Base-by-base conservation (phyloP, 2,329 filamentous ascomycete genomes). In the Tolypocladium inflatum region DNA sequence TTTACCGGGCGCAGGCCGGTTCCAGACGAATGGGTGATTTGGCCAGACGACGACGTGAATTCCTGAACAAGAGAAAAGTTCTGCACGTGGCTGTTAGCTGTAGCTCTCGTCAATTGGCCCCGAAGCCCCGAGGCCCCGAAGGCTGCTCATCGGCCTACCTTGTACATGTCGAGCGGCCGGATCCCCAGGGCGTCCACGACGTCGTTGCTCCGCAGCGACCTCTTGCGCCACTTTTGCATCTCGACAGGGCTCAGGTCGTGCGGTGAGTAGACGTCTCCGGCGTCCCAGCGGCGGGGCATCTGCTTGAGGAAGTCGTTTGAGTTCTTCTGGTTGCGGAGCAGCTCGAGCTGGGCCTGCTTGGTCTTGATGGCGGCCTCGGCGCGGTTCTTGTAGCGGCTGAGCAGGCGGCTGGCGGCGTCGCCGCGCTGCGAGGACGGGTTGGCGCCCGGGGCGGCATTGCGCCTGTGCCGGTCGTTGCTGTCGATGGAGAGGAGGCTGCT, bases 21-120 rank as follows among this genome's bases (percentile, higher is more conserved):
- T 30, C 86, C 78, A 7, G 73, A 80, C n/a, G 83, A 80, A 70
- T 88, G 85, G 75, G 85, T 89, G 71, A 99, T 97, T 60, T 91
- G 85, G 55, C 93, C 94, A 76, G 90, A 89, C 13, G 86, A 75
- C 0, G 89, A 91, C 68, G 94, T 88, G 72, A 89, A 97, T 71
- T 97, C 91, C 38, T 89, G 89, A 74, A 97, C 88, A 61, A 99
- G 84, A 42, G 89, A 85, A 72, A 96, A 96, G 75, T 99, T 99
- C 91, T 96, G 67, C 23, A 26, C 13, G 55, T 61, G 26, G 6
- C 19, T 21, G 48, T 52, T 10, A 52, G 48, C 30, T 52, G 30
- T 4, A 30, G 33, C 17, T 21, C 30, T 52, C 48, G 11, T 2
- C 19, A 15, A 35, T 52, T 19, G 35, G 42, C 30, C 50, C 26